Percentiles rank a stretch among this genome's conserved stretches.
Evolutionary conservation across 2,329 filamentous ascomycete genomes (phyloP).

Genomic region (Fusarium napiforme): DNA sequence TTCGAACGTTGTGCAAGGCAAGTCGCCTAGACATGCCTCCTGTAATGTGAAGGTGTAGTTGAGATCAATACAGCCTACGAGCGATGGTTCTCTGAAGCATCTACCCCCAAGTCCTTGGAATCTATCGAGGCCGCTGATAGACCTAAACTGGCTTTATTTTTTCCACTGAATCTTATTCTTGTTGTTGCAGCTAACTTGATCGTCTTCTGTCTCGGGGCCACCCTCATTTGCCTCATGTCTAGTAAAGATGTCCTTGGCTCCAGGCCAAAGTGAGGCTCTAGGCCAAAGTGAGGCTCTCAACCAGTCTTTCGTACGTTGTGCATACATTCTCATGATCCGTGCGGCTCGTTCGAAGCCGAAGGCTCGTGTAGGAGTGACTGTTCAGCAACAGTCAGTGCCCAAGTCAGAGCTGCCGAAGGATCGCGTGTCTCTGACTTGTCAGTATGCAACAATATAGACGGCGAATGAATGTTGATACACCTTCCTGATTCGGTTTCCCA

Average conservation of each 20-base stretch:
- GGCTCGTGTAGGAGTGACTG: too few species aligned
- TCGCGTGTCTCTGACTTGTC: too few species aligned
- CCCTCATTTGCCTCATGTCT: rapidly evolving
- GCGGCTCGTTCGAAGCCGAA: background rate
- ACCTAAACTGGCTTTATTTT: rapidly evolving
- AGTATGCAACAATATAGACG: background rate
- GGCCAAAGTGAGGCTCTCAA: background rate
- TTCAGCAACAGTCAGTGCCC: too few species aligned
- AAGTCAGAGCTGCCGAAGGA: rapidly evolving
- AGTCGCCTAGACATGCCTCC: background rate
- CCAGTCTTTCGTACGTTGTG: background rate
- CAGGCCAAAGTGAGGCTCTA: background rate
- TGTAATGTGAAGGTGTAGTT: background rate
- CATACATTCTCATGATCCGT: background rate
- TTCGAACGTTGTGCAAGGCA: background rate
- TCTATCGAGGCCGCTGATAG: rapidly evolving
- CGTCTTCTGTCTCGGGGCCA: background rate
- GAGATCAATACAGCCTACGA: background rate
- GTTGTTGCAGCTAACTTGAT: background rate
- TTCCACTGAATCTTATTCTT: background rate
- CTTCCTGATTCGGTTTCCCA: background rate
- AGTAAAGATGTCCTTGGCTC: too few species aligned
- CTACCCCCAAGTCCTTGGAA: background rate
- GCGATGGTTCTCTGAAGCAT: rapidly evolving
- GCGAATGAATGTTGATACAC: background rate